Evolutionary conservation across 257 asterid species (phyloP).

Genomic region (Fraxinus excelsior): DNA sequence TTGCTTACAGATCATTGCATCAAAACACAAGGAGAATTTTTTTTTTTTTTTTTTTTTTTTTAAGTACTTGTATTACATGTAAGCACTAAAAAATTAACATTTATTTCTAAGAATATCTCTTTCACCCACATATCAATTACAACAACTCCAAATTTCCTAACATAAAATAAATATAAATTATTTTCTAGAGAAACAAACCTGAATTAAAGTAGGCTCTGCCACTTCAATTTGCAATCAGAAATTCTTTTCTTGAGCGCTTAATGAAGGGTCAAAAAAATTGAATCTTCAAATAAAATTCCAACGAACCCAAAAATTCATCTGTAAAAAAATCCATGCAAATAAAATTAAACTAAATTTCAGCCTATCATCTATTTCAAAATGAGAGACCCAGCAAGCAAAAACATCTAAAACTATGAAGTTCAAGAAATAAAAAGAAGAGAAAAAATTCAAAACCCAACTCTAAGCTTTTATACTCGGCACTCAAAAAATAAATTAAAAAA

Average conservation of each 20-base stretch:
- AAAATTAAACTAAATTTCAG: background rate
- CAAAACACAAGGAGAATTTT: background rate
- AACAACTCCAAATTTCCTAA: constrained; percentile 1
- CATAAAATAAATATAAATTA: background rate
- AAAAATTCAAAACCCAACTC: constrained; percentile 15
- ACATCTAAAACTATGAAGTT: constrained; percentile 8
- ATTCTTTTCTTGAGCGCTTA: constrained; percentile 21
- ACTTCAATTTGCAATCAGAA: background rate
- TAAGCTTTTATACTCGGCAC: background rate
- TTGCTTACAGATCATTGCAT: background rate
- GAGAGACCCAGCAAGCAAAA: constrained; percentile 9
- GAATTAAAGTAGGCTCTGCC: constrained; percentile 15
- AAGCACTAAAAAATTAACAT: background rate
- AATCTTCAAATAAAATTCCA: constrained; percentile 23
- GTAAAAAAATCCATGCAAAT: constrained; percentile 28
- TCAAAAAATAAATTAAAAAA: too few species aligned
- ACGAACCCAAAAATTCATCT: constrained; percentile 28
- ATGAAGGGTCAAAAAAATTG: constrained; percentile 13
- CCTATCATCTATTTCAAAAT: background rate
- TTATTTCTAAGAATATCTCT: background rate
- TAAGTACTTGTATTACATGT: background rate
- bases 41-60: too few species aligned
- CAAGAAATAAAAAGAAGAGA: background rate
- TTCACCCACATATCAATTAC: background rate
- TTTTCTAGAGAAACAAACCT: constrained; percentile 25